A percentile compares a stretch with the other conserved stretches of the same genome.
phyloP scores from a whole-genome alignment of 352 stramenopile species.

The Phytopythium litorale region DNA sequence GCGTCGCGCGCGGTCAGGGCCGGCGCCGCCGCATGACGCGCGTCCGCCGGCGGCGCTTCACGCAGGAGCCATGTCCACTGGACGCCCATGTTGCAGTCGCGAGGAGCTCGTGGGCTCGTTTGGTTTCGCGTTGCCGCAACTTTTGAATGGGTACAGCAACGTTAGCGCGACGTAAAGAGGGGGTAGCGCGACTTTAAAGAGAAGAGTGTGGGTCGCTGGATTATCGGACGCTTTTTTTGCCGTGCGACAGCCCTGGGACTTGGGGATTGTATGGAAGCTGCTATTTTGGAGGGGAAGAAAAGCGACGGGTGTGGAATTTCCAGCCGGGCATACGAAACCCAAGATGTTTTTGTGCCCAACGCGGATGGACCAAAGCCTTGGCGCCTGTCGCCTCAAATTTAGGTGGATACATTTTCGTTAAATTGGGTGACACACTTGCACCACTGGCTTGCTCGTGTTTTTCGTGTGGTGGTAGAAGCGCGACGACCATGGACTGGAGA shows the following conservation, averaged over 20 bases:
- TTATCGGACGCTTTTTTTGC: background rate
- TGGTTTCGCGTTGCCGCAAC: slow-evolving; percentile 3
- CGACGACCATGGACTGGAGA: no score
- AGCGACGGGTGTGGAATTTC: background rate
- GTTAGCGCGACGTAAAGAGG: background rate
- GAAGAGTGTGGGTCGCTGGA: slow-evolving; percentile 2
- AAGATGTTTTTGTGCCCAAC: background rate
- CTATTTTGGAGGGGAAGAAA: no score
- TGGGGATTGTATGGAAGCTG: no score
- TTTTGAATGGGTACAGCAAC: background rate
- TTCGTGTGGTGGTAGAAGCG: no score
- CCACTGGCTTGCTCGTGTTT: background rate
- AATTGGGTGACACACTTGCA: background rate
- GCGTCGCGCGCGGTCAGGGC: slow-evolving; percentile 27
- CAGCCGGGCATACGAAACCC: background rate
- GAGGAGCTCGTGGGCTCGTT: background rate
- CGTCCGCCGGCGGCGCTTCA: background rate
- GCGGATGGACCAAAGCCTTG: background rate
- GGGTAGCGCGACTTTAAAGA: background rate
- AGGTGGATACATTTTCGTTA: background rate
- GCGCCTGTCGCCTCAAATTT: background rate
- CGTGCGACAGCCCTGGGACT: slow-evolving; percentile 1
- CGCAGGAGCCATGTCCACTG: background rate
- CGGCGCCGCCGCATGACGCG: background rate
- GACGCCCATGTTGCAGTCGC: background rate